Evolutionary conservation across 1,284 basidiomycete genomes (phyloP), one percentile per base, ranked within the genome.

Genomic region (Takashimella tepidaria): DNA sequence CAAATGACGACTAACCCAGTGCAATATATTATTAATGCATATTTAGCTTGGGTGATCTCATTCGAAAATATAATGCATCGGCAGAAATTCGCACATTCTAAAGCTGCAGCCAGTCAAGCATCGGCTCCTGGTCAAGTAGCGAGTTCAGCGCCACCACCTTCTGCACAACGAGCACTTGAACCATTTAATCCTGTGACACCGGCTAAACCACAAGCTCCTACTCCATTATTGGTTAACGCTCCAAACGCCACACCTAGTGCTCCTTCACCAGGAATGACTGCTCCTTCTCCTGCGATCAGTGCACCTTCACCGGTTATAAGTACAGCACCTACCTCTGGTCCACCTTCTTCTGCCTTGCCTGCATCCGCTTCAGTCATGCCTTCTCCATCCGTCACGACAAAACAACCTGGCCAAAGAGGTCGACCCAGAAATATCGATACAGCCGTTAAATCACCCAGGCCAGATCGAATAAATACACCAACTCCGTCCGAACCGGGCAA

Each of bases 11-110:
- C 61, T 25, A 60, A 61, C 46, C 56, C 71, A 0, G 56, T 68
- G 23, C 61, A 64, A 43, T 73, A 64, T 50, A 53, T 73, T 27
- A 51, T 67, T n/a, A 58, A 58, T 0, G 64, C 56, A 0, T 72
- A 71, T 50, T 52, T 63, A 21, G 64, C 67, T 13, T 71, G 66
- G 60, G 52, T 73, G 5, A 63, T 66, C 45, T 63, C 60, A 3
- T 73, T 73, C 41, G 69, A 73, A 49, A 54, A 62, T 41, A 65
- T 69, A 23, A 70, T 71, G 68, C 41, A 54, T 16, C 51, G 59
- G 2, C 49, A 54, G 21, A 62, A 62, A 31, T 26, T 55, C 3
- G 58, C 53, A 1, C 48, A 50, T 4, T 41, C 57, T 41, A 55
- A 60, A 27, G 57, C 57, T 41, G 53, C 56, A 42, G 52, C 54